A percentile compares a stretch with the other conserved stretches of the same genome.
Conservation (phyloP, 2,329 filamentous ascomycete genomes). For the Penicillium decumbens region DNA sequence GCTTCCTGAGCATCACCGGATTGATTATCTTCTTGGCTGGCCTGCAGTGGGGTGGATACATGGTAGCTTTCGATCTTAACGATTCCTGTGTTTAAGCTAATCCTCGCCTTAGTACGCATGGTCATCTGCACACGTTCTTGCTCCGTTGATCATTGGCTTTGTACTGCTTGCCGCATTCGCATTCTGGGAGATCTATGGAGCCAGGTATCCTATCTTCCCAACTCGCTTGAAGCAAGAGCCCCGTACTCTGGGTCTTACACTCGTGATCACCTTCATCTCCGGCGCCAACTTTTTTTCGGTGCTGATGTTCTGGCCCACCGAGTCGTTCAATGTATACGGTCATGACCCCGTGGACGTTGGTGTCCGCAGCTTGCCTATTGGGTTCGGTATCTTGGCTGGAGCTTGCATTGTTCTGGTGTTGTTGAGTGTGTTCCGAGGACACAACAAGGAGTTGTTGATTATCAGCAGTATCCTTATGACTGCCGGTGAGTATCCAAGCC, state of each 20-base stretch:
- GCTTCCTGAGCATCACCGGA: constrained; percentile 47
- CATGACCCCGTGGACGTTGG: constrained; percentile 61
- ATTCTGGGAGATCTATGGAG: constrained; percentile 46
- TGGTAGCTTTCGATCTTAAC: constrained; percentile 24
- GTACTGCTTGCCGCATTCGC: constrained; percentile 42
- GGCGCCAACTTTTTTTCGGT: constrained; percentile 57
- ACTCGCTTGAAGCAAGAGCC: constrained; percentile 45
- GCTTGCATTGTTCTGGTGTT: constrained; percentile 57
- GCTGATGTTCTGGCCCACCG: constrained; percentile 58
- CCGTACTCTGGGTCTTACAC: constrained; percentile 49
- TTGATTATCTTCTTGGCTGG: constrained; percentile 48
- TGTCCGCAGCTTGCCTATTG: constrained; percentile 61
- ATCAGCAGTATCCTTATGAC: constrained; percentile 61
- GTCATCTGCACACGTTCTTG: constrained; percentile 45
- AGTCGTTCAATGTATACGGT: constrained; percentile 62
- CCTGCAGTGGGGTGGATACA: constrained; percentile 51
- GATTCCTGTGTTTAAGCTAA: constrained; percentile 2
- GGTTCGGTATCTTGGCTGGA: constrained; percentile 59
- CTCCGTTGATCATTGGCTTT: constrained; percentile 44
- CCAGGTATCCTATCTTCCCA: constrained; percentile 46
- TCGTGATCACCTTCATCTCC: constrained; percentile 57
- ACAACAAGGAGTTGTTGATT: constrained; percentile 58
- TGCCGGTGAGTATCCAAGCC: constrained; percentile 41
- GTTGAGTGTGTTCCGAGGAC: constrained; percentile 54
- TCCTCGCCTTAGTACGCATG: constrained; percentile 38